phyloP scores from a whole-genome alignment of 768 basidiomycete genomes.

The Mycena kentingensis region DNA sequence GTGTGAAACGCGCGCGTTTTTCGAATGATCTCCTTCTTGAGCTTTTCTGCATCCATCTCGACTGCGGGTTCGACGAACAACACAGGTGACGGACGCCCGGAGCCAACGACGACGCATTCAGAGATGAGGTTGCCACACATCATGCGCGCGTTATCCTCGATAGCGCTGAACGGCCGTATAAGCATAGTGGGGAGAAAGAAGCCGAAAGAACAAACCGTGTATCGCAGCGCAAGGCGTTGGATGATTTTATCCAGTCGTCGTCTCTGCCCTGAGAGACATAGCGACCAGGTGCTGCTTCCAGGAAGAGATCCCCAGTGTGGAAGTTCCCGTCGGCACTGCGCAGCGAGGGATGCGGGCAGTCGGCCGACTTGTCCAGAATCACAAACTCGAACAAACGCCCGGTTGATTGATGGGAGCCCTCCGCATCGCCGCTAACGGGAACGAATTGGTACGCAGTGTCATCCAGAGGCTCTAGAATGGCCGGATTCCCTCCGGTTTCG shows the following conservation, averaged over 20 bases:
- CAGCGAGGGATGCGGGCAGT: slow-evolving; percentile 58
- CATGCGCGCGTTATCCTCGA: slow-evolving; percentile 56
- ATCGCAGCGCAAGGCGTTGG: slow-evolving; percentile 66
- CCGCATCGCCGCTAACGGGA: slow-evolving; percentile 39
- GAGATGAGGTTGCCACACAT: slow-evolving; percentile 50
- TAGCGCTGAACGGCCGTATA: slow-evolving; percentile 39
- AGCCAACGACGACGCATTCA: slow-evolving; percentile 58
- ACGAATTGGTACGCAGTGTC: slow-evolving; percentile 50
- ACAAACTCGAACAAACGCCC: slow-evolving; percentile 58
- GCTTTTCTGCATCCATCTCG: slow-evolving; percentile 41
- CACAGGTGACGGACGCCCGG: slow-evolving; percentile 55
- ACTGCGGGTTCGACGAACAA: slow-evolving; percentile 52
- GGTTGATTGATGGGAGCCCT: slow-evolving; percentile 47
- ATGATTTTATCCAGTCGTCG: slow-evolving; percentile 76
- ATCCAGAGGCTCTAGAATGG: slow-evolving; percentile 43
- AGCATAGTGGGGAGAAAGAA: slow-evolving; percentile 11
- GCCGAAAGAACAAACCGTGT: slow-evolving; percentile 49
- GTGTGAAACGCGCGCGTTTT: slow-evolving; percentile 53
- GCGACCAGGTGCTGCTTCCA: slow-evolving; percentile 48
- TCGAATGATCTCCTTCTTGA: slow-evolving; percentile 53
- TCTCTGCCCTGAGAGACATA: slow-evolving; percentile 63
- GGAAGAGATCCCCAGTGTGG: slow-evolving; percentile 71
- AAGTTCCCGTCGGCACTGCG: slow-evolving; percentile 60
- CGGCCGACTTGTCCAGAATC: slow-evolving; percentile 55
- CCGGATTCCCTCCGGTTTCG: slow-evolving; percentile 37